Base-by-base conservation (phyloP, 192 early-diverging fungal species). In the Dispira parvispora region DNA sequence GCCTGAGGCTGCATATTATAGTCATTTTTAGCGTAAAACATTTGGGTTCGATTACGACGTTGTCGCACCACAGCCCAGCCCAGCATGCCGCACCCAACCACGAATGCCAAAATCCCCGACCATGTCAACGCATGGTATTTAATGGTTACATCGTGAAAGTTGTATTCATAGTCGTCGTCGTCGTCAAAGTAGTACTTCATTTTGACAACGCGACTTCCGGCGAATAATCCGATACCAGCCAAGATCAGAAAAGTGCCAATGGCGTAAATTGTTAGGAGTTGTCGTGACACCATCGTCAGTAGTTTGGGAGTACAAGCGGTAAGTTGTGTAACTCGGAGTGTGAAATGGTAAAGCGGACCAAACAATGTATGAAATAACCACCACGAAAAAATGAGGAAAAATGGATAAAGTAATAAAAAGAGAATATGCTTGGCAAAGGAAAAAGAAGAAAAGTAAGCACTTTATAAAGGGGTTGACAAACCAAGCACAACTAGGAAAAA, bases 191-290 rank as follows among this genome's bases (percentile, higher is more conserved):
- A 60, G 13, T 60, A 60, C 28, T 60, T 43, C 26, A 27, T 1
- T 8, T 14, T 12, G 14, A 60, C 57, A 27, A 60, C 57, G 21
- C 57, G 57, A 21, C 57, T 60, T 28, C 14, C 57, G 21, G 21
- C 21, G 32, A 60, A 60, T 11, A 60, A 43, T 9, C 57, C 57
- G 57, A 60, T 12, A 16, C 57, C 57, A 16, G 38, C 38, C 13
- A 60, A 18, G 13, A 21, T 28, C 32, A 60, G 32, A 4, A 38
- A 38, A 38, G 32, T 38, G 6, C 32, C 32, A 6, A 38, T 38
- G 32, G 32, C 6, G 32, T 38, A 38, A 38, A 38, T 38, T 1
- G 32, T 38, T 38, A 38, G 6, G 32, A 38, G 32, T 38, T 38
- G 32, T 38, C 32, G 32, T 38, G 32, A 38, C 6, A 38, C 32